phyloP scores from a whole-genome alignment of 1,284 basidiomycete genomes.

The Termitomyces sp. region DNA sequence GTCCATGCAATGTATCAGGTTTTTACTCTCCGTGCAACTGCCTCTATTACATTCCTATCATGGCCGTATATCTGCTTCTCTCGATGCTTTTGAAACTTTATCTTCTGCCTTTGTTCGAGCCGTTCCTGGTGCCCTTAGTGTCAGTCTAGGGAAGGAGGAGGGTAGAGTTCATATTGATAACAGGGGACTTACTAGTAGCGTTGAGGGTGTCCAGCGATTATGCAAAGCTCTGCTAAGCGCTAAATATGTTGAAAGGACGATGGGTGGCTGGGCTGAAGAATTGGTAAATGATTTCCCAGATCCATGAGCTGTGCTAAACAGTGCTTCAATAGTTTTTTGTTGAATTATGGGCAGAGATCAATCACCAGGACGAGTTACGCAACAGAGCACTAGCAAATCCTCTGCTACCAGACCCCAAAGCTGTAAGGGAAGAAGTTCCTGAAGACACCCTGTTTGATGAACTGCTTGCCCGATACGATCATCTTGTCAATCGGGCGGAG shows the following conservation, averaged over 20 bases:
- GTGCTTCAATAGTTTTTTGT: constrained; percentile 72
- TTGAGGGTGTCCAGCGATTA: constrained; percentile 75
- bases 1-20: constrained; percentile 73
- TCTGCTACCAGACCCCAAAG: constrained; percentile 44
- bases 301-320: constrained; percentile 2
- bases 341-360: constrained; percentile 80
- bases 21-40: constrained; percentile 81
- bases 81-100: constrained; percentile 91
- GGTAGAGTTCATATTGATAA: constrained; percentile 52
- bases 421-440: constrained; percentile 33
- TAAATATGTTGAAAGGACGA: constrained; percentile 58
- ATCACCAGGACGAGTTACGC: constrained; percentile 49
- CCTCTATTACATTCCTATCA: constrained; percentile 80
- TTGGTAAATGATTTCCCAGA: constrained; percentile 44
- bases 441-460: constrained; percentile 74
- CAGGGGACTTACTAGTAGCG: constrained; percentile 65
- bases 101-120: constrained; percentile 84
- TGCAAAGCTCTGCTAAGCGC: constrained; percentile 82
- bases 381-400: constrained; percentile 41
- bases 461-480: constrained; percentile 58
- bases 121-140: constrained; percentile 81
- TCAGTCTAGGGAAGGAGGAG: constrained; percentile 38
- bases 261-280: constrained; percentile 84
- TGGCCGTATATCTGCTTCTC: constrained; percentile 71
- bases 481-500: constrained; percentile 67